Percentiles rank a stretch among this genome's conserved stretches.
phyloP scores from a whole-genome alignment of 805 yeast genomes.

The Priceomyces carsonii region DNA sequence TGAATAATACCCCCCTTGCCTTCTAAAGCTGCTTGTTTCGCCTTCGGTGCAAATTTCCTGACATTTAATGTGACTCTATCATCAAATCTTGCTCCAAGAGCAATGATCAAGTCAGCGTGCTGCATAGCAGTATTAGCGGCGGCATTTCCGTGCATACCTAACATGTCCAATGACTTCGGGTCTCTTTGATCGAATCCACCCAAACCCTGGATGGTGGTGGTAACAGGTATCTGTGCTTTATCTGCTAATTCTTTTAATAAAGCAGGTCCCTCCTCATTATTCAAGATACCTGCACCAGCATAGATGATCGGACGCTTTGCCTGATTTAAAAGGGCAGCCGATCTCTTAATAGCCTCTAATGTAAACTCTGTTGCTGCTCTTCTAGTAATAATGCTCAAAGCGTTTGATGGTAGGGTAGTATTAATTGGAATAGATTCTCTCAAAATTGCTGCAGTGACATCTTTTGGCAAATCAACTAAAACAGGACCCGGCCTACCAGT shows the following conservation, averaged over 20 bases:
- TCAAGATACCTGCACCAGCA: slow-evolving; percentile 89
- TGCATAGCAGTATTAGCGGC: slow-evolving; percentile 95
- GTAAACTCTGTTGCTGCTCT: slow-evolving; percentile 75
- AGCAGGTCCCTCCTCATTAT: slow-evolving; percentile 76
- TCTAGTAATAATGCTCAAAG: slow-evolving; percentile 69
- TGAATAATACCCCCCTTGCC: slow-evolving; percentile 94
- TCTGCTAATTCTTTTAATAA: slow-evolving; percentile 82
- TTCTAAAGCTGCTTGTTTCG: slow-evolving; percentile 84
- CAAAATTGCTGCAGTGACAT: slow-evolving; percentile 91
- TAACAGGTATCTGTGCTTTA: slow-evolving; percentile 91
- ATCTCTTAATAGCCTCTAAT: slow-evolving; percentile 66
- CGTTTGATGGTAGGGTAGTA: slow-evolving; percentile 72
- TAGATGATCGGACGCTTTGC: slow-evolving; percentile 89
- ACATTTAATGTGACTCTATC: slow-evolving; percentile 95
- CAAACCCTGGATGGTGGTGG: slow-evolving; percentile 90
- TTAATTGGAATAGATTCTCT: slow-evolving; percentile 82
- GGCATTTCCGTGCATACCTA: slow-evolving; percentile 98
- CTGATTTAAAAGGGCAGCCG: slow-evolving; percentile 74
- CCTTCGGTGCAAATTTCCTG: slow-evolving; percentile 89
- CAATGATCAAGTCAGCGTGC: slow-evolving; percentile 88
- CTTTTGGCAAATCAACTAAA: slow-evolving; percentile 95
- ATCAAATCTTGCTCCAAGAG: slow-evolving; percentile 96
- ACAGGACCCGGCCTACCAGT: slow-evolving; percentile 99
- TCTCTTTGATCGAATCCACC: slow-evolving; percentile 95
- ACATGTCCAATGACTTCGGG: slow-evolving; percentile 88